These are phyloP conservation scores for Phytomonas sp. DNA, from an alignment of 208 protist genomes.

Conservation along the genomic window DNA sequence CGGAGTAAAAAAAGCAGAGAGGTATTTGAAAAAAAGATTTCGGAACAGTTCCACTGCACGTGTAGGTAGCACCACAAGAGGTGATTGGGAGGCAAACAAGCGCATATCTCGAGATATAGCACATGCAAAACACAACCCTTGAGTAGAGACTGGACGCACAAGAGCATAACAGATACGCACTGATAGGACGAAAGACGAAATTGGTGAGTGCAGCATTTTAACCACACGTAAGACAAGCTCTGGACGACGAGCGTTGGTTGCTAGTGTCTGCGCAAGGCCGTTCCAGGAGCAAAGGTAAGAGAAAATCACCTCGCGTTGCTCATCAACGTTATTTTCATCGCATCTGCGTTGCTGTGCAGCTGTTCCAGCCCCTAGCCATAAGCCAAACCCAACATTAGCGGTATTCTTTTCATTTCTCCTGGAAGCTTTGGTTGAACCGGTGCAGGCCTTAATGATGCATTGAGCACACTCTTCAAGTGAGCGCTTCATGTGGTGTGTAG, in stretches of 20 bases:
- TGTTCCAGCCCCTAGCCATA: background rate
- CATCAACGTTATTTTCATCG: background rate
- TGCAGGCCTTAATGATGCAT: background rate
- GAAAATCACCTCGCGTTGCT: constrained; percentile 15
- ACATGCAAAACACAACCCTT: constrained; percentile 28
- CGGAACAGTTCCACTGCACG: constrained; percentile 4
- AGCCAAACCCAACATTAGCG: background rate
- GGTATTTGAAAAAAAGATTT: constrained; percentile 17
- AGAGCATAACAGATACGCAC: constrained; percentile 26
- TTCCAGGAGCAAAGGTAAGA: constrained; percentile 32
- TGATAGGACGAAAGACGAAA: background rate
- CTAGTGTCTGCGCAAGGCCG: constrained; percentile 26
- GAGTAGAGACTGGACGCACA: constrained; percentile 38
- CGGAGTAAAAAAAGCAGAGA: constrained; percentile 27
- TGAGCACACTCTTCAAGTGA: background rate
- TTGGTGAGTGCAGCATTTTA: background rate
- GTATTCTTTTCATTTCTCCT: background rate
- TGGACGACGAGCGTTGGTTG: constrained; percentile 30
- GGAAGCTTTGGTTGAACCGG: background rate
- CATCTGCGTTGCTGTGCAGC: background rate
- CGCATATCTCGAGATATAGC: constrained; percentile 13
- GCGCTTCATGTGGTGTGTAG: background rate
- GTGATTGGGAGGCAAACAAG: constrained; percentile 13
- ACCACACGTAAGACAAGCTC: constrained; percentile 20
- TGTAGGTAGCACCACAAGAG: constrained; percentile 18